Percentiles rank a stretch among this genome's conserved stretches.
Conservation (phyloP, 2,329 filamentous ascomycete genomes). For the Claviceps pazoutovae region DNA sequence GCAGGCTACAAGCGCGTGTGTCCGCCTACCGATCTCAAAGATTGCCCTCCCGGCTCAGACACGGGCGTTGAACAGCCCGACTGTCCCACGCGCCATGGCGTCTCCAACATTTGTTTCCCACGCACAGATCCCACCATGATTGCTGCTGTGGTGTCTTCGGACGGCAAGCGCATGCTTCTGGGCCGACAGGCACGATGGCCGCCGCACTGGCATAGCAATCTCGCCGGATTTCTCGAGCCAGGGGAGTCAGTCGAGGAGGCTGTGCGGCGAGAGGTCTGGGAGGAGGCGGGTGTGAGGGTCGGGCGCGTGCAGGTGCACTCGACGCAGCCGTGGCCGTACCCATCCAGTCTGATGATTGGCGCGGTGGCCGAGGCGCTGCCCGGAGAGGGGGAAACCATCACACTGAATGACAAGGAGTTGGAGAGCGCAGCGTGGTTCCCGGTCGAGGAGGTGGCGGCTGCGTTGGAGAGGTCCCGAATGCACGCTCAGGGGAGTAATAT, state of each 20-base stretch:
- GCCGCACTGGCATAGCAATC: slow-evolving; percentile 71
- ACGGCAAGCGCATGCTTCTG: slow-evolving; percentile 65
- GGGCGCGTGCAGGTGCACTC: slow-evolving; percentile 71
- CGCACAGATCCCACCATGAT: slow-evolving; percentile 92
- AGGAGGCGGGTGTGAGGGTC: slow-evolving; percentile 65
- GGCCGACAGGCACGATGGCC: slow-evolving; percentile 80
- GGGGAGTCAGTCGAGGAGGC: slow-evolving; percentile 78
- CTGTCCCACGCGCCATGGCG: slow-evolving; percentile 68
- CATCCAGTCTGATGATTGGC: slow-evolving; percentile 72
- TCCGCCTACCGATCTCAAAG: slow-evolving; percentile 51
- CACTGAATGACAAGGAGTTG: slow-evolving; percentile 80
- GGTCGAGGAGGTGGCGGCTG: slow-evolving; percentile 66
- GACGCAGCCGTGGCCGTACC: slow-evolving; percentile 80
- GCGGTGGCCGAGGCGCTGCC: slow-evolving; percentile 78
- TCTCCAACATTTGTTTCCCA: slow-evolving; percentile 87
- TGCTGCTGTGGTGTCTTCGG: slow-evolving; percentile 74
- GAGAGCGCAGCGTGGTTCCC: slow-evolving; percentile 82
- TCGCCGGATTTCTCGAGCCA: slow-evolving; percentile 77
- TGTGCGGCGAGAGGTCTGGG: slow-evolving; percentile 72
- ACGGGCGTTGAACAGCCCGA: slow-evolving; percentile 18
- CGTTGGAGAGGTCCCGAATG: slow-evolving; percentile 47
- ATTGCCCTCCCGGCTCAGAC: slow-evolving; percentile 21
- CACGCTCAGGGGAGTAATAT: slow-evolving; percentile 53
- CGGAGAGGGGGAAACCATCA: slow-evolving; percentile 57
- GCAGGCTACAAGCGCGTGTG: slow-evolving; percentile 71